phyloP scores from a whole-genome alignment of 306 rosid genomes.

The Rubus parviflorus region DNA sequence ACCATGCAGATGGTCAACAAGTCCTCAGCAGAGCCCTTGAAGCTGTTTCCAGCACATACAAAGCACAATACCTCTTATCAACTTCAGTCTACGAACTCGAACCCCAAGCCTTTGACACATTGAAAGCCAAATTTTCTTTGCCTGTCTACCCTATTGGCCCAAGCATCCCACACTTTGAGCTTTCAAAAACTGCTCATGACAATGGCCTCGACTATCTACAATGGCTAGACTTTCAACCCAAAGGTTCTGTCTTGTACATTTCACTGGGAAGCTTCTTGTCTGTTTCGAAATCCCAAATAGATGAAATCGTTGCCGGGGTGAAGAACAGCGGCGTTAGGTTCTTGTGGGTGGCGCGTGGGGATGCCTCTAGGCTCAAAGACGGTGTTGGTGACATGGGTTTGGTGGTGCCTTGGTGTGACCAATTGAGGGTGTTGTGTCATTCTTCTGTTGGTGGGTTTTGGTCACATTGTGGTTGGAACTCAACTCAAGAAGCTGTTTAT shows the following conservation, averaged over 20 bases:
- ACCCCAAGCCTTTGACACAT: constrained; percentile 33
- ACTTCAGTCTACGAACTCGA: constrained; percentile 46
- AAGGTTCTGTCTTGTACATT: constrained; percentile 41
- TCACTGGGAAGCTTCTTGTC: constrained; percentile 46
- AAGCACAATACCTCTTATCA: constrained; percentile 37
- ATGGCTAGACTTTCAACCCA: constrained; percentile 48
- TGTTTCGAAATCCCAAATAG: constrained; percentile 33
- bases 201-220: constrained; percentile 17
- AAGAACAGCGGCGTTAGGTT: constrained; percentile 27
- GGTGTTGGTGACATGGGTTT: constrained; percentile 33
- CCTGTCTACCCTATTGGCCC: constrained; percentile 47
- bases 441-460: constrained; percentile 48
- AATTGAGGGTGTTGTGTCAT: constrained; percentile 44
- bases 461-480: constrained; percentile 63
- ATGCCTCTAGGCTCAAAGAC: constrained; percentile 22
- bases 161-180: constrained; percentile 28
- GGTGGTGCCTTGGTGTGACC: constrained; percentile 54
- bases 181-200: neutral
- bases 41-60: constrained; percentile 14
- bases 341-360: constrained; percentile 31
- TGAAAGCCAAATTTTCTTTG: constrained; percentile 19
- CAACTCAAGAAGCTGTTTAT: constrained; percentile 40
- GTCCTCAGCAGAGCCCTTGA: neutral
- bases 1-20: neutral
- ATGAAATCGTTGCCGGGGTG: constrained; percentile 37